phyloP scores from a whole-genome alignment of 495 filamentous ascomycete species.

The Penicillium lividum region DNA sequence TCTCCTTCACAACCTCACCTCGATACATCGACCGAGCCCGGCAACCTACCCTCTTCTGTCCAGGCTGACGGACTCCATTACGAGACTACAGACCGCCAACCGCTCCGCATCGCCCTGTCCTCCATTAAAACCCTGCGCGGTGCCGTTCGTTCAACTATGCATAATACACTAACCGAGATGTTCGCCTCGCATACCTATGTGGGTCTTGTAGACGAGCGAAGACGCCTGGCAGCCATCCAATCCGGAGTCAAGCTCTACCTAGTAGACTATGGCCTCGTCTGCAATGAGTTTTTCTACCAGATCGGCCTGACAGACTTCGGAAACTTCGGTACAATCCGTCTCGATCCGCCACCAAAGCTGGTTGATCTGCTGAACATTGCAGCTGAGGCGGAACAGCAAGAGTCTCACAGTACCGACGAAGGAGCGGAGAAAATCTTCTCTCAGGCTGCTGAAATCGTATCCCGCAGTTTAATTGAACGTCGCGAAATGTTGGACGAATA shows the following conservation, averaged over 20 bases:
- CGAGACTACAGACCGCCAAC: constrained; percentile 67
- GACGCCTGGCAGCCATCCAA: constrained; percentile 89
- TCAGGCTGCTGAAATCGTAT: constrained; percentile 63
- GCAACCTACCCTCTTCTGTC: constrained; percentile 20
- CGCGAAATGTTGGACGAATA: constrained; percentile 91
- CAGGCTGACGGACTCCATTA: constrained; percentile 62
- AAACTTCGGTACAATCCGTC: constrained; percentile 84
- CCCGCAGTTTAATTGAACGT: constrained; percentile 64
- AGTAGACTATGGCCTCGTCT: constrained; percentile 88
- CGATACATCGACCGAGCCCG: constrained; percentile 17
- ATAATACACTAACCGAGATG: constrained; percentile 84
- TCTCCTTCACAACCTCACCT: constrained; percentile 20
- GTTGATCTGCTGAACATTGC: constrained; percentile 71
- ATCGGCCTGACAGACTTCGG: constrained; percentile 94
- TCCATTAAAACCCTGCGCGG: constrained; percentile 82
- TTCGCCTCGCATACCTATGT: constrained; percentile 92
- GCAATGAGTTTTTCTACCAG: constrained; percentile 95
- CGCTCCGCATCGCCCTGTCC: constrained; percentile 66
- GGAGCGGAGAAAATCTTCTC: constrained; percentile 64
- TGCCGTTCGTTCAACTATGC: constrained; percentile 78
- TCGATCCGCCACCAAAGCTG: constrained; percentile 74
- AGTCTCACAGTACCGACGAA: constrained; percentile 25
- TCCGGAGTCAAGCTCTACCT: constrained; percentile 90
- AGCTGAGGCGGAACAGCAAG: constrained; percentile 61
- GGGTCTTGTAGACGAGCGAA: constrained; percentile 83